Base-by-base conservation (phyloP, 768 basidiomycete species). In the Gloeostereum incarnatum region DNA sequence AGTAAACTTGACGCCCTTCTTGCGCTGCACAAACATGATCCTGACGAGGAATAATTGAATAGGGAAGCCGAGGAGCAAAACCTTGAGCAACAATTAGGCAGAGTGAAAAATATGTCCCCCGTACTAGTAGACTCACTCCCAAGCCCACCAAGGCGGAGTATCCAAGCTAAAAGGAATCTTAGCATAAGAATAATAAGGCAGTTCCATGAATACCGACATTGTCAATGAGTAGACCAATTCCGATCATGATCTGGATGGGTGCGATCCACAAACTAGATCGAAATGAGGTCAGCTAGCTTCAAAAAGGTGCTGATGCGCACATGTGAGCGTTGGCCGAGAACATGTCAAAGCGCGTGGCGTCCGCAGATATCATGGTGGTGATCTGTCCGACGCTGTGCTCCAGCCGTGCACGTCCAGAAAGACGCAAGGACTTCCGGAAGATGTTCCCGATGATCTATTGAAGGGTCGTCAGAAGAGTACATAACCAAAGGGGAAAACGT, bases 131-230 rank as follows among this genome's bases (percentile, higher is more conserved):
- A 48, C 56, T 48, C 55, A 57, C 71, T 37, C 54, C 73, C 10
- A 81, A 55, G 0, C 77, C 80, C 16, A 82, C 81, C 10, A 86
- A 65, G 0, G 80, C 81, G 1, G 80, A 82, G 46, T 74, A 75
- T 4, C 81, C 80, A 14, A 86, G 62, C 68, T 79, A 32, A 36
- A 26, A 30, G 7, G 30, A 10, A n/a, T 22, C 25, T 30, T 13
- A 26, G 14, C 19, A 18, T 26, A 24, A 8, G 18, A 16, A 23
- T 18, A 11, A 22, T 18, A 27, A 23, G 13, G 13, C 14, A n/a
- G n/a, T 8, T 5, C 3, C 6, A 26, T 7, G 4, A n/a, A 24
- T 20, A 38, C 70, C 36, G 41, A 77, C 75, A 43, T 68, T 79
- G 43, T 62, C 62, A 17, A 84, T 68, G 30, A 84, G 63, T 5